Base-by-base conservation (phyloP, 495 filamentous ascomycete species). In the Sordaria brevicollis region DNA sequence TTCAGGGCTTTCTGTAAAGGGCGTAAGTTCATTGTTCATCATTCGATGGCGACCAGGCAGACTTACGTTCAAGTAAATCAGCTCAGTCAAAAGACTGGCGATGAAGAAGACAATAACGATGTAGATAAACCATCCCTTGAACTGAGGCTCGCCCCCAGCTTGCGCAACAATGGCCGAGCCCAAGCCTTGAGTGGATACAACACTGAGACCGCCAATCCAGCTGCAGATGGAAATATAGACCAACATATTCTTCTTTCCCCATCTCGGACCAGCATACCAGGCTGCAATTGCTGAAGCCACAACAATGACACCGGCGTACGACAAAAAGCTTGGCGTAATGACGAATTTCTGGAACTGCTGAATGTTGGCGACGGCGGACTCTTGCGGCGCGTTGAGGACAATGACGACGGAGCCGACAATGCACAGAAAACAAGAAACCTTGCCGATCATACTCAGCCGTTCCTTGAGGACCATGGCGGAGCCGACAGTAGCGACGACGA, bases 381-480 rank as follows among this genome's bases (percentile, higher is more conserved):
- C 89, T 72, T 87, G 80, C 0, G 95, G 95, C 21, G 93, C 96
- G 81, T 98, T 99, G 82, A 98, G 83, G 67, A 93, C 92, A 76
- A 99, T 99, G 71, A 97, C 87, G 65, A 97, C 89, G 9, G 93
- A 93, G 39, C 95, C 95, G 69, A 98, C 83, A 70, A 99, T 97
- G 77, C 96, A 98, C 68, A 91, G 87, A 76, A 97, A 96, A 81
- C 95, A 99, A 19, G 94, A 93, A 65, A 97, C 91, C 76, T 97
- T 97, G 69, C 95, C 95, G 29, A 99, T 90, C 80, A 98, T 94
- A 76, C 93, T 97, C 71, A 99, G 83, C 33, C 95, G 86, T 79
- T 99, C 95, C 80, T 97, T 97, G 35, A 99, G 84, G 79, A 99
- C 98, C 38, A 99, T 96, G 34, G 95, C 94, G 3, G 93, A 97